Base-by-base conservation (phyloP, 495 filamentous ascomycete genomes). In the Neurospora pannonica region DNA sequence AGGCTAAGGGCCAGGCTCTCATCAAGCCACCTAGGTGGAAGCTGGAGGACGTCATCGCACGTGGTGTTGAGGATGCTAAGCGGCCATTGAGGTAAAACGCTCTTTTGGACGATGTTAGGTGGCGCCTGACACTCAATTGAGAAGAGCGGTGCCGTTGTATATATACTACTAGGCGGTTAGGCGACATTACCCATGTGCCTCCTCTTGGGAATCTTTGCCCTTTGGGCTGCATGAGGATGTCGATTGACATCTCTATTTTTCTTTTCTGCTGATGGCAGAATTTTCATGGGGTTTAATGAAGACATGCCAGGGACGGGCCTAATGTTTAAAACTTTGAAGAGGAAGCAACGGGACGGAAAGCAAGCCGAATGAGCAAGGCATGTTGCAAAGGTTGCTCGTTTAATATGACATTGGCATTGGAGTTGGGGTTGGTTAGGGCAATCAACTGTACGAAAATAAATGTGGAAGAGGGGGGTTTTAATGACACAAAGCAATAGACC, bases 61-160 rank as follows among this genome's bases (percentile, higher is more conserved):
- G 88, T 36, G 94, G 94, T 74, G 93, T 92, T 24, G 87, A 92
- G 70, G 95, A 97, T 82, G 89, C 90, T 77, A 93, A 97, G 85
- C 75, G 85, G 69, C 89, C 89, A 28, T 82, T 97, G 78, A 82
- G 90, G 78, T 93, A 83, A 85, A 72, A 21, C 24, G 28, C 54
- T 67, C 28, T 15, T 34, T 67, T 62, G 28, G 54, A 67, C 54
- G 24, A 34, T 67, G 13, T 17, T 67, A 2, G 7, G 28, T 67
- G 54, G 54, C 54, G 31, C 28, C 54, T 7, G 24, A 34, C 1
- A 19, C 54, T 67, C 54, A 34, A 6, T 67, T 34, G 54, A 67
- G 13, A 34, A 17, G 54, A 34, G 28, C 54, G 54, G 28, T 19
- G 54, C 28, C 28, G 7, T 67, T 67, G 54, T 67, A 67, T 67